Evolutionary conservation across 202 grass and related monocot species (phyloP).

Genomic region (Saccharum hybrid): DNA sequence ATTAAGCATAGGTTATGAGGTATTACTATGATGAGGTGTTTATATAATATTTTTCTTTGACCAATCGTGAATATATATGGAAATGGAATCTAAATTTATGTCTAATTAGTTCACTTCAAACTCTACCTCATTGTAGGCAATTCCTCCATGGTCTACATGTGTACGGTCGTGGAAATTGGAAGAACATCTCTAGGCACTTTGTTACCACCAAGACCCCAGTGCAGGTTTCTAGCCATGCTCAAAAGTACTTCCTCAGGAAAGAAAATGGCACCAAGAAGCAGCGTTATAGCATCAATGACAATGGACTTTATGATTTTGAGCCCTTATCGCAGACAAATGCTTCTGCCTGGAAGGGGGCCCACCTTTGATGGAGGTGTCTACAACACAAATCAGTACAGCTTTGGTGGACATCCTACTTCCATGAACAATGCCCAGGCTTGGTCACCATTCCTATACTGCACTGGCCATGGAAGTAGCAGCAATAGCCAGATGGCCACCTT

Average conservation of each 20-base stretch:
- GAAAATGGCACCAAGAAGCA: no score
- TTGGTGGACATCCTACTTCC: no score
- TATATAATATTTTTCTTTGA: not conserved
- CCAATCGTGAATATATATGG: not conserved
- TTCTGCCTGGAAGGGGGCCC: not conserved
- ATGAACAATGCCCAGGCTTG: not conserved
- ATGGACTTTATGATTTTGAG: not conserved
- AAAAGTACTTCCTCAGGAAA: no score
- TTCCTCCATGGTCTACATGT: constrained; percentile 35
- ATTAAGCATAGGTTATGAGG: no score
- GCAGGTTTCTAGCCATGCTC: no score
- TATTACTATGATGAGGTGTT: not conserved
- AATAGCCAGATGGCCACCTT: not conserved
- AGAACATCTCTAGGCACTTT: constrained; percentile 42
- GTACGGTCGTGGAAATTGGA: constrained; percentile 45
- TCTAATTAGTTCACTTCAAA: no score
- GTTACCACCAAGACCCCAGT: not conserved
- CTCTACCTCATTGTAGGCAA: not conserved
- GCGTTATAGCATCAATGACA: no score
- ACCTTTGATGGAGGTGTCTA: not conserved
- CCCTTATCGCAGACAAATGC: not conserved
- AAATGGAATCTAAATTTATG: not conserved
- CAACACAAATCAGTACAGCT: not conserved
- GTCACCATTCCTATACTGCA: not conserved
- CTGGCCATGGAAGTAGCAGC: not conserved